Evolutionary conservation across 2,329 filamentous ascomycete species (phyloP).

Genomic region (Alternaria sp.): DNA sequence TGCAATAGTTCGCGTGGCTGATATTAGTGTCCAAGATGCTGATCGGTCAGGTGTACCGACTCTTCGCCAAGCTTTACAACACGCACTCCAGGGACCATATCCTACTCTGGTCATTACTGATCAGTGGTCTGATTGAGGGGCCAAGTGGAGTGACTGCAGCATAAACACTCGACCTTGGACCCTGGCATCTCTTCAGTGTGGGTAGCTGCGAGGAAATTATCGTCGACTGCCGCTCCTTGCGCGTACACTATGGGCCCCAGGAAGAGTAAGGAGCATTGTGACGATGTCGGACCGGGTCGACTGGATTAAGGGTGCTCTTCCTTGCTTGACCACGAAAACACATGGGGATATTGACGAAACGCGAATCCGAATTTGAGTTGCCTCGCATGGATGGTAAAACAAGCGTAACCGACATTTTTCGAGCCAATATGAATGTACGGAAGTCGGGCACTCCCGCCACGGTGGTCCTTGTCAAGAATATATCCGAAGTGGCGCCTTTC

Average conservation of each 20-base stretch:
- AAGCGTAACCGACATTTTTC: constrained; percentile 4
- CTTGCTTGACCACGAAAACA: background rate
- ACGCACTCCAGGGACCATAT: background rate
- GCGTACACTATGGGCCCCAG: background rate
- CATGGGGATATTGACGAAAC: background rate
- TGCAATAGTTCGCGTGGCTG: background rate
- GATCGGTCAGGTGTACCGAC: background rate
- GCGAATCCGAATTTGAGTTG: background rate
- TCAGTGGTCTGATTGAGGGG: background rate
- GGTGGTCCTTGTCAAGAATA: constrained; percentile 10
- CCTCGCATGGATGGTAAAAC: background rate
- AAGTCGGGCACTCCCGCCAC: constrained; percentile 10
- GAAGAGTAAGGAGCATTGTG: background rate
- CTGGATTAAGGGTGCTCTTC: background rate
- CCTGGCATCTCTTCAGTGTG: background rate
- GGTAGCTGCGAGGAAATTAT: background rate
- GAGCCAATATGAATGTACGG: background rate
- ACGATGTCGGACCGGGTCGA: background rate
- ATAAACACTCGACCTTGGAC: background rate
- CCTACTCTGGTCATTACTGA: background rate
- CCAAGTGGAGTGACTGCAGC: background rate
- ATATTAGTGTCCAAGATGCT: background rate
- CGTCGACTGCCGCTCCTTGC: background rate
- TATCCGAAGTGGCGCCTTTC: background rate
- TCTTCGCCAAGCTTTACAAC: background rate